Evolutionary conservation across 2,329 filamentous ascomycete genomes (phyloP).

Genomic region (Volutella citrinella): DNA sequence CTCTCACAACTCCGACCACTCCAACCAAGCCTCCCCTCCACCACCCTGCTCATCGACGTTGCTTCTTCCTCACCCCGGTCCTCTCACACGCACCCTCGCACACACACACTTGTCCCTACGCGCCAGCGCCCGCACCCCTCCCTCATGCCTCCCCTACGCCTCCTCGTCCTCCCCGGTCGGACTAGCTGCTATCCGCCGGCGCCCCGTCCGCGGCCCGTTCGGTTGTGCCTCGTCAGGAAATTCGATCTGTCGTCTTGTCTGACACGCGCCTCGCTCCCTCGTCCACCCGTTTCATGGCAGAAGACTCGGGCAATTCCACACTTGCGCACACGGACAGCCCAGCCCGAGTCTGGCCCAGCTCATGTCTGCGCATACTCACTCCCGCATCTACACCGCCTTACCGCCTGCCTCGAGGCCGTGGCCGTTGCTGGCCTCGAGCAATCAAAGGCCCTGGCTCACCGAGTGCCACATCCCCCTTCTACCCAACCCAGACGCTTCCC

Average conservation of each 20-base stretch:
- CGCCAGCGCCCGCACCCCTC: no score
- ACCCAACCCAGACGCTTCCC: no score
- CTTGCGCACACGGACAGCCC: slow-evolving; percentile 19
- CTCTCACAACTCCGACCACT: slow-evolving; percentile 12
- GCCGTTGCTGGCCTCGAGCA: slow-evolving; percentile 14
- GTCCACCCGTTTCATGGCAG: slow-evolving; percentile 9
- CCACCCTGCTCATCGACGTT: slow-evolving; percentile 25
- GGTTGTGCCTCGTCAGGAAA: no score
- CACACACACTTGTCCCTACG: no score
- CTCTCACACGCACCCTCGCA: slow-evolving; percentile 8
- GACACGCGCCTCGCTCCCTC: no score
- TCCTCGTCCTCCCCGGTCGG: no score
- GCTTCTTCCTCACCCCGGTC: slow-evolving; percentile 20
- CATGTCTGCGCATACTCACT: slow-evolving; percentile 17
- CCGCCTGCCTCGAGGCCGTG: slow-evolving; percentile 15
- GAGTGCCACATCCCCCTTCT: slow-evolving; percentile 26
- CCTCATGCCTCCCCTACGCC: no score
- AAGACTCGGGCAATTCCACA: no score
- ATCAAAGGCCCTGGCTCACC: slow-evolving; percentile 22
- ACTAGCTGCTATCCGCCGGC: no score
- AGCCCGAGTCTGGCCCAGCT: slow-evolving; percentile 18
- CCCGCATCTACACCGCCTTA: slow-evolving; percentile 26
- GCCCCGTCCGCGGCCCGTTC: no score
- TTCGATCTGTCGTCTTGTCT: no score
- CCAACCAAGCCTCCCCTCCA: background rate